These are phyloP conservation scores for Phytophthora ohioensis DNA, from an alignment of 352 stramenopile genomes.

Conservation along the genomic window DNA sequence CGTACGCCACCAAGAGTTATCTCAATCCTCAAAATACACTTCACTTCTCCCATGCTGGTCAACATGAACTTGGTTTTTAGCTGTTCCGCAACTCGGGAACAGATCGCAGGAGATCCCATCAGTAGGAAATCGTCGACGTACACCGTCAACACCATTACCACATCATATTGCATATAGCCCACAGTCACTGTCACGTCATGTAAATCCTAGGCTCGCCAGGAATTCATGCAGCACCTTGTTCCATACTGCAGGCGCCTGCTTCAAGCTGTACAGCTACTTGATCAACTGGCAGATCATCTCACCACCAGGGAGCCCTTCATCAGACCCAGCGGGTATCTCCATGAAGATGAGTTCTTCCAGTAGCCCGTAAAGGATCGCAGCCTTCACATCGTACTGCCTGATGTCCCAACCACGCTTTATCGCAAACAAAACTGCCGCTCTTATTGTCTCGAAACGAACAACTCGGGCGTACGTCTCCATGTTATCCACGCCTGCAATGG, in stretches of 20 bases:
- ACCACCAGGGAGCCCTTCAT: not conserved
- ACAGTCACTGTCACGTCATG: conserved; percentile 8
- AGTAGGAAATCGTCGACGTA: conserved; percentile 24
- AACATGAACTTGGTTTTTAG: conserved; percentile 19
- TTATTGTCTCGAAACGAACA: not conserved
- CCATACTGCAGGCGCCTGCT: conserved; percentile 10
- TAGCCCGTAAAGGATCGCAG: conserved; percentile 9
- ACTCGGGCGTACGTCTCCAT: not conserved
- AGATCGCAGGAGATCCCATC: conserved; percentile 9
- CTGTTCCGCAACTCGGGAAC: not conserved
- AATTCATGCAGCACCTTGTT: conserved; percentile 16
- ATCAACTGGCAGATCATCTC: conserved; percentile 3
- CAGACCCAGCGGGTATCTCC: conserved; percentile 6
- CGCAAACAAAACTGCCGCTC: conserved; percentile 6
- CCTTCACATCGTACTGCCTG: conserved; percentile 17
- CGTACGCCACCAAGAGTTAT: conserved; percentile 6
- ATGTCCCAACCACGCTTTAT: not conserved
- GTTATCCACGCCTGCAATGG: conserved; percentile 17
- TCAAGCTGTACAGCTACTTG: conserved; percentile 23
- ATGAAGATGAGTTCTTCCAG: conserved; percentile 18
- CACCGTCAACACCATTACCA: conserved; percentile 7
- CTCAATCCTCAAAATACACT: conserved; percentile 14
- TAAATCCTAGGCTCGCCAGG: conserved; percentile 5
- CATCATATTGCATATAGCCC: conserved; percentile 16
- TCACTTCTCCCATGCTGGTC: conserved; percentile 30